Evolutionary conservation across 352 stramenopile genomes (phyloP), one percentile per base, ranked within the genome.

Genomic region (Phytophthora crassamura): DNA sequence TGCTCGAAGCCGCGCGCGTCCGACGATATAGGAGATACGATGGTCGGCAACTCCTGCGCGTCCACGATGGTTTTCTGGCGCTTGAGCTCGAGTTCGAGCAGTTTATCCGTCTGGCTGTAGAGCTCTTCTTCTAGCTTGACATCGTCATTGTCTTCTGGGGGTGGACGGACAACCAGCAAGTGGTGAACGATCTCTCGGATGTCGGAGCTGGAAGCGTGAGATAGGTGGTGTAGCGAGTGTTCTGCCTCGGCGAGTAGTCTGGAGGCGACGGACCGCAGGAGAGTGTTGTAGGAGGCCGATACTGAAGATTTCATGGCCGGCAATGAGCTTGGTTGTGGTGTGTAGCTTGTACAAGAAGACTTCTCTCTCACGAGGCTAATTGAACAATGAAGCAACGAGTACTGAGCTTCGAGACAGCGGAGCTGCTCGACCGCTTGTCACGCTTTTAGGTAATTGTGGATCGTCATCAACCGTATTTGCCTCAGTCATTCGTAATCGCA

Each of bases 101-200:
- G 39, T 16, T 33, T 39, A 34, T 83, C 72, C 35, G 78, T 33
- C 52, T 80, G 61, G 0, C 25, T 64, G 54, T 84, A 87, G 0
- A 87, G 51, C 5, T 64, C 42, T 48, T 83, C 70, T 51, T 87
- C 75, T 5, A 74, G 43, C 28, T 35, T 53, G 5, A 32, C 18
- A 11, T 71, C 54, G 9, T 43, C 42, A 22, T 14, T 53, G 28
- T 70, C 69, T 0, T 87, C 75, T 10, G 74, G 75, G 5, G 74
- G 54, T 11, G 67, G 65, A 7, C 78, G 75, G 14, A 80, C 61
- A 18, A 84, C 74, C 7, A 87, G 65, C 41, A 87, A 53, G 56
- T 87, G 78, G 40, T 87, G 75, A 46, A 87, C 66, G 20, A 87
- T 74, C 39, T 82, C 75, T 39, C 78, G 70, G 16, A 87, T 53